phyloP scores from a whole-genome alignment of 208 protist species.

The Vickermania ingenoplastis region DNA sequence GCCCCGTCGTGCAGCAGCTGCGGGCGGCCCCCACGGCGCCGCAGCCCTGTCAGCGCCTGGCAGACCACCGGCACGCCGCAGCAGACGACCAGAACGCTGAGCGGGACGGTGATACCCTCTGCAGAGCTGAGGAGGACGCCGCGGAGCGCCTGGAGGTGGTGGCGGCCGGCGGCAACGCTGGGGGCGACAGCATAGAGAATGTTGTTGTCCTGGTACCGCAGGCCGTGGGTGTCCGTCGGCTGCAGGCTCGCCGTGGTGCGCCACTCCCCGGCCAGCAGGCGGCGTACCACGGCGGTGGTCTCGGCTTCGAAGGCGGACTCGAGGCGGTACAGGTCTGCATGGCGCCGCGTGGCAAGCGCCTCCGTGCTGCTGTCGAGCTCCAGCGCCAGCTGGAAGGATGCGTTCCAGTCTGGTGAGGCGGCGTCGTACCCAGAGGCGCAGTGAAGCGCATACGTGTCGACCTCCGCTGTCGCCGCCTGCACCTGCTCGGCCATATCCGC shows the following conservation, averaged over 20 bases:
- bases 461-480: slow-evolving; percentile 19
- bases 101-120: slow-evolving; percentile 31
- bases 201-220: slow-evolving; percentile 41
- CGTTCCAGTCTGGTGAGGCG: slow-evolving; percentile 55
- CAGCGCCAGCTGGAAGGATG: slow-evolving; percentile 58
- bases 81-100: slow-evolving; percentile 41
- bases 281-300: slow-evolving; percentile 15
- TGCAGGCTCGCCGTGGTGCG: slow-evolving; percentile 26
- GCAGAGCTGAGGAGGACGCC: slow-evolving; percentile 39
- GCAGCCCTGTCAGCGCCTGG: slow-evolving; percentile 35
- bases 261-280: slow-evolving; percentile 25
- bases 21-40: slow-evolving; percentile 5
- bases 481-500: too few relatives aligned
- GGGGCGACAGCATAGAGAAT: slow-evolving; percentile 51
- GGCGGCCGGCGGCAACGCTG: slow-evolving; percentile 28
- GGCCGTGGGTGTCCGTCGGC: not conserved
- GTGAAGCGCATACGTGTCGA: slow-evolving; percentile 30
- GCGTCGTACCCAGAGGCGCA: slow-evolving; percentile 23
- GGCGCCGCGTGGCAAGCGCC: slow-evolving; percentile 23
- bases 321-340: slow-evolving; percentile 27
- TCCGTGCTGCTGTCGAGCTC: slow-evolving; percentile 57
- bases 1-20: slow-evolving; percentile 22
- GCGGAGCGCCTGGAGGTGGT: slow-evolving; percentile 32
- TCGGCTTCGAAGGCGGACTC: slow-evolving; percentile 38
- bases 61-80: slow-evolving; percentile 40